Base-by-base conservation (phyloP, 2,329 filamentous ascomycete genomes). In the Xylariaceae sp. region DNA sequence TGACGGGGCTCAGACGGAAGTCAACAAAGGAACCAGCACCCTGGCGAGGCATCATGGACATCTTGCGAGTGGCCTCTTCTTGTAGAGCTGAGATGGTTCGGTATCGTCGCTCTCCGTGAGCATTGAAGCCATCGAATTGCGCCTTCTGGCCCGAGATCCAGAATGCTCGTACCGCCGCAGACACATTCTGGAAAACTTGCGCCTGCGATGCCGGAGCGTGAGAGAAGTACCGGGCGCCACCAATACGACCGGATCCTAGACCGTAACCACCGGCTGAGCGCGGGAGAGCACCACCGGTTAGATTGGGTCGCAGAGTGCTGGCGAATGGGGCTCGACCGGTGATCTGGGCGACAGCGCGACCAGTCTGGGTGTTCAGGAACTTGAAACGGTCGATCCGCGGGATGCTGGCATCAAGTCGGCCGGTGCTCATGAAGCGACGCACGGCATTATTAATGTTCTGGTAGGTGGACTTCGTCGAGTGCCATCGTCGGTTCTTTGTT, bases 111-210 rank as follows among this genome's bases (percentile, higher is more conserved):
- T 92, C 86, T 50, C 92, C 92, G 9, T 82, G 85, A 13, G 83
- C 75, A 57, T 87, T 86, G 49, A 88, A 73, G 10, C 93, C 93
- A 72, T 96, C 89, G 68, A 92, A 97, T 59, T 89, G 88, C 8
- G 89, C 87, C 73, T 92, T 94, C 70, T 96, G 86, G 0, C 94
- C 94, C 0, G 89, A 92, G n/a, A 96, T 81, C 76, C 90, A 88
- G 75, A 99, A 97, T 10, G 92, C 92, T 56, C 94, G 86, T 70
- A 97, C 87, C 4, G 92, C 94, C 67, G 92, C 87, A 10, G 91
- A 96, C n/a, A 97, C 93, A 74, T 96, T 96, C 74, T 94, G 89
- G 55, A 97, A 84, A 51, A 97, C 91, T 73, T 97, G 90, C 1
- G 92, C 91, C 45, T 91, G 92, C 6, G 88, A 85, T 8, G 90